Evolutionary conservation across 1,284 basidiomycete genomes (phyloP), one percentile per base, ranked within the genome.

Genomic region (Pseudomicrostroma phylloplanum): DNA sequence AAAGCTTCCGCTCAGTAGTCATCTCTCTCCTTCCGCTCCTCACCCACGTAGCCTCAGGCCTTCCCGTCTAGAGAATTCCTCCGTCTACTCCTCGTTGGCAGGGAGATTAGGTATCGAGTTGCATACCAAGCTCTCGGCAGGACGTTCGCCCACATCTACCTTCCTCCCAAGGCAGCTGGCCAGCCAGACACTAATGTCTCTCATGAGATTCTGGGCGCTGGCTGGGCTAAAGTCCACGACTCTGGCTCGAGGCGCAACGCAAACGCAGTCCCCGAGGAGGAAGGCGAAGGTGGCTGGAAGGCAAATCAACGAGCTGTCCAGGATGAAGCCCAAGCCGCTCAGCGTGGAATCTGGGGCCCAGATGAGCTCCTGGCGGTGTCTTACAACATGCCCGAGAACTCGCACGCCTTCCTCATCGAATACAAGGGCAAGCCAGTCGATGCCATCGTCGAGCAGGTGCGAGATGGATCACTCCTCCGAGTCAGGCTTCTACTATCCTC

Each of bases 191-290:
- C 69, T 58, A 76, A 76, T 36, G 72, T 76, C 1, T 85, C 88
- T 6, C 84, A 85, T 15, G 88, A 93, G 77, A 82, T 96, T 26
- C 84, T 97, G 53, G 86, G 85, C 70, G 86, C 85, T 62, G 94
- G 94, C 25, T 96, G 92, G 91, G 91, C 87, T 23, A 93, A 90
- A 80, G 83, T 93, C 57, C 91, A 96, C 80, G 94, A 97, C 69
- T 83, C 85, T 56, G 70, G 67, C 36, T 89, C 89, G 74, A 66
- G 70, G 25, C 67, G 72, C 15, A 65, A 65, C 53, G 58, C 62
- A 39, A 51, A 39, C n/a, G 57, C 61, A 6, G 48, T 54, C 62
- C 57, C 73, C 25, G 80, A 81, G 7, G 81, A 81, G 62, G 80
- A 81, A 63, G 79, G 77, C 71, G 79, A 67, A 91, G 53, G 91